Percentiles rank a stretch among this genome's conserved stretches.
These are phyloP conservation scores for Leishmania lainsoni DNA, from an alignment of 208 protist species.

Conservation along the genomic window DNA sequence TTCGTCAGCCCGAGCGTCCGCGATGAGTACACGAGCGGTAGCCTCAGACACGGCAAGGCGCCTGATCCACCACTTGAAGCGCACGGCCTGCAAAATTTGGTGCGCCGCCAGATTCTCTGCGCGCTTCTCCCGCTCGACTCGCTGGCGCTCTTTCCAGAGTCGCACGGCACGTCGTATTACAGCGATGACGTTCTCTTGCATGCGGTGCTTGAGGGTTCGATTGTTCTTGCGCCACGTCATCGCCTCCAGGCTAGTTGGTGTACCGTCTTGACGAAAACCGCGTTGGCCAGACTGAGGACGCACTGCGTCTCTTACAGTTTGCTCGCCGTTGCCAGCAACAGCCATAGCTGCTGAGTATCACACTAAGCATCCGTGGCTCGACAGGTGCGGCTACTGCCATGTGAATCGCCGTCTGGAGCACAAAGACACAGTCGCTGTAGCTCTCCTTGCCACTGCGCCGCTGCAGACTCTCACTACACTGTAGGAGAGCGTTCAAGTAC, in stretches of 20 bases:
- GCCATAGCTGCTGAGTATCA: slow-evolving; percentile 53
- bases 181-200: slow-evolving; percentile 40
- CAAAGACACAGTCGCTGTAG: slow-evolving; percentile 37
- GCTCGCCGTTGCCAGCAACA: slow-evolving; percentile 42
- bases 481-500: slow-evolving; percentile 35
- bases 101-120: slow-evolving; percentile 39
- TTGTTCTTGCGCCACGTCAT: slow-evolving; percentile 58
- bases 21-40: slow-evolving; percentile 48
- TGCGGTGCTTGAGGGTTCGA: slow-evolving; percentile 35
- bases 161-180: slow-evolving; percentile 58
- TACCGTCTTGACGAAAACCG: slow-evolving; percentile 38
- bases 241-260: slow-evolving; percentile 43
- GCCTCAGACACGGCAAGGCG: slow-evolving; percentile 49
- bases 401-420: slow-evolving; percentile 49
- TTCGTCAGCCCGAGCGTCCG: slow-evolving; percentile 49
- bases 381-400: slow-evolving; percentile 29
- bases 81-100: slow-evolving; percentile 32
- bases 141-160: slow-evolving; percentile 50
- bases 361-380: slow-evolving; percentile 39
- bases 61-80: slow-evolving; percentile 38
- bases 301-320: slow-evolving; percentile 44
- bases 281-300: slow-evolving; percentile 36
- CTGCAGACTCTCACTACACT: slow-evolving; percentile 41
- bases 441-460: slow-evolving; percentile 36
- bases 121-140: slow-evolving; percentile 30